phyloP scores from a whole-genome alignment of 78 protist species.

The Dictyostelium firmibasis region DNA sequence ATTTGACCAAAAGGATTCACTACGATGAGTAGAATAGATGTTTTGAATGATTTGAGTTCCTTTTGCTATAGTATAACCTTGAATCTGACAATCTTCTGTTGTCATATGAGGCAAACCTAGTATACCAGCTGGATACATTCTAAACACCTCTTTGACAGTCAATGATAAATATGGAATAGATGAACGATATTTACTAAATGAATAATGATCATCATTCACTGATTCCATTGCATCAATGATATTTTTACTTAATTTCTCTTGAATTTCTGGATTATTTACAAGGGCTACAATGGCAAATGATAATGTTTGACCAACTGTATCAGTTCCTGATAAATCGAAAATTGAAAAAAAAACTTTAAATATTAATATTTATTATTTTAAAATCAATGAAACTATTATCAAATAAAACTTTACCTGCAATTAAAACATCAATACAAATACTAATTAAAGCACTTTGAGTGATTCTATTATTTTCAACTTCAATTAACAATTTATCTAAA shows the following conservation, averaged over 20 bases:
- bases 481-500: slow-evolving; percentile 14
- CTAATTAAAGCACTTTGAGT: background rate
- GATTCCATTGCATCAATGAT: background rate
- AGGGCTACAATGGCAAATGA: background rate
- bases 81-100: background rate
- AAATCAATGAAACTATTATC: too few relatives aligned
- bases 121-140: slow-evolving; percentile 33
- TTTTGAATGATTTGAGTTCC: slow-evolving; percentile 30
- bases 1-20: background rate
- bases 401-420: background rate
- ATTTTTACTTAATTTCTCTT: background rate
- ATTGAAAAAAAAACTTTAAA: too few relatives aligned
- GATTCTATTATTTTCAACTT: background rate
- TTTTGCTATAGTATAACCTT: slow-evolving; percentile 37
- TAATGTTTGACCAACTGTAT: background rate
- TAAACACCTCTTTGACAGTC: background rate
- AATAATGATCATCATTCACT: background rate
- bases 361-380: too few relatives aligned
- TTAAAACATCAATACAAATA: slow-evolving; percentile 1
- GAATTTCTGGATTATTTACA: background rate
- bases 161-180: background rate
- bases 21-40: background rate
- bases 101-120: slow-evolving; percentile 35
- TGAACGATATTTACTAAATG: background rate
- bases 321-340: background rate